Percentiles rank a stretch among this genome's conserved stretches.
These are phyloP conservation scores for Manihot esculenta DNA, from an alignment of 441 rosid species.

Conservation along the genomic window DNA sequence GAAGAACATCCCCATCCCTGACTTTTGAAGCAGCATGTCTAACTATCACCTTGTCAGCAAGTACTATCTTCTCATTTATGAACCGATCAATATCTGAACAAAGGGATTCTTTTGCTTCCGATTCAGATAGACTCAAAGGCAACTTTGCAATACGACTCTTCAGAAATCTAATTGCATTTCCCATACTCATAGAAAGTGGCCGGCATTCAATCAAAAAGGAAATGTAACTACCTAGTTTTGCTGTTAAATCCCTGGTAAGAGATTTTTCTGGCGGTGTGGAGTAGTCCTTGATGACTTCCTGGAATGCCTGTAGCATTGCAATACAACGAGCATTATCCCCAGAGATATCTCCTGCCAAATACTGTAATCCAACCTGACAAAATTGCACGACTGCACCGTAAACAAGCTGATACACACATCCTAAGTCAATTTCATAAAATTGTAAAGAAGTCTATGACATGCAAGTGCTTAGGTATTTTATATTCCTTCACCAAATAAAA, in stretches of 20 bases:
- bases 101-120: constrained; percentile 74
- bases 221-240: constrained; percentile 69
- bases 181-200: constrained; percentile 95
- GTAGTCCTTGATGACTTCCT: constrained; percentile 73
- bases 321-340: constrained; percentile 98
- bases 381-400: constrained; percentile 20
- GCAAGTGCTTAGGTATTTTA: not conserved
- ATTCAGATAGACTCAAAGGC: constrained; percentile 64
- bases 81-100: constrained; percentile 74
- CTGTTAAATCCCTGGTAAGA: constrained; percentile 74
- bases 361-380: constrained; percentile 82
- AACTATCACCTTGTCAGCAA: constrained; percentile 77
- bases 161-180: constrained; percentile 77
- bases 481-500: not conserved
- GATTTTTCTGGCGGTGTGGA: constrained; percentile 72
- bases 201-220: constrained; percentile 89
- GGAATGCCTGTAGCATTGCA: constrained; percentile 92
- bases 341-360: constrained; percentile 73
- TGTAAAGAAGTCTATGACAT: not conserved
- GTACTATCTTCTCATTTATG: constrained; percentile 76
- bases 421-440: not conserved
- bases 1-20: constrained; percentile 89
- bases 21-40: constrained; percentile 80
- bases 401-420: constrained; percentile 5
- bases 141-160: constrained; percentile 75